These are phyloP conservation scores for Persicaria tinctoria DNA, from an alignment of 148 eudicot genomes.

Conservation along the genomic window DNA sequence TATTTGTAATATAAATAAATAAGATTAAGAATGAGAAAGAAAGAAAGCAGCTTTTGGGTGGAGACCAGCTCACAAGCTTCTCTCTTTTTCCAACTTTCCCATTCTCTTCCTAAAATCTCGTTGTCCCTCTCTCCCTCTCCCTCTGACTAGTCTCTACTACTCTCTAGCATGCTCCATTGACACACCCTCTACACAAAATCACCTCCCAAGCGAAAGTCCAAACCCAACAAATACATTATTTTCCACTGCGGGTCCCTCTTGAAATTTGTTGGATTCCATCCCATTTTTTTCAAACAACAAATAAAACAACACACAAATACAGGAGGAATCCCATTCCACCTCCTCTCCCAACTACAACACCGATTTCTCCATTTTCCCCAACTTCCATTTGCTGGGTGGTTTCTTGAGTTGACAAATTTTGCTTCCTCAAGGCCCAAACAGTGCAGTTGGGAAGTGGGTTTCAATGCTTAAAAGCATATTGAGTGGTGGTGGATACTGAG, in stretches of 20 bases:
- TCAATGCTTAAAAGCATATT: slow-evolving; percentile 4
- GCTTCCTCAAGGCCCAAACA: neutral
- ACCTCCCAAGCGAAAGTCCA: neutral
- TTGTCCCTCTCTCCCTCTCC: neutral
- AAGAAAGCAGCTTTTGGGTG: slow-evolving; percentile 10
- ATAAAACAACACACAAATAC: no score
- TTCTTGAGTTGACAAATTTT: slow-evolving; percentile 2
- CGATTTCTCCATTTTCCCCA: neutral
- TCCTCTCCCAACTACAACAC: slow-evolving; percentile 9
- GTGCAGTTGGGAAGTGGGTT: slow-evolving; percentile 13
- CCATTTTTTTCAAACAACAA: neutral
- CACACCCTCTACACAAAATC: neutral
- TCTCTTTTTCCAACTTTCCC: slow-evolving; percentile 11
- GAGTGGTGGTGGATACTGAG: slow-evolving; percentile 4
- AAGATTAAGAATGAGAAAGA: neutral
- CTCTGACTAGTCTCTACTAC: neutral
- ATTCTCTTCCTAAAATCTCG: neutral
- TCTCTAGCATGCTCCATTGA: slow-evolving; percentile 7
- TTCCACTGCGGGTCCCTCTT: slow-evolving; percentile 2
- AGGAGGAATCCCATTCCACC: slow-evolving; percentile 1
- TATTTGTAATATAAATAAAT: neutral
- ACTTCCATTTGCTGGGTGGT: neutral
- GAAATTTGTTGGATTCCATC: neutral
- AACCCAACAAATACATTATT: slow-evolving; percentile 1
- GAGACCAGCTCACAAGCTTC: slow-evolving; percentile 9